Percentiles rank a stretch among this genome's conserved stretches.
Evolutionary conservation across 495 filamentous ascomycete species (phyloP).

Genomic region (Bombardia bombarda): DNA sequence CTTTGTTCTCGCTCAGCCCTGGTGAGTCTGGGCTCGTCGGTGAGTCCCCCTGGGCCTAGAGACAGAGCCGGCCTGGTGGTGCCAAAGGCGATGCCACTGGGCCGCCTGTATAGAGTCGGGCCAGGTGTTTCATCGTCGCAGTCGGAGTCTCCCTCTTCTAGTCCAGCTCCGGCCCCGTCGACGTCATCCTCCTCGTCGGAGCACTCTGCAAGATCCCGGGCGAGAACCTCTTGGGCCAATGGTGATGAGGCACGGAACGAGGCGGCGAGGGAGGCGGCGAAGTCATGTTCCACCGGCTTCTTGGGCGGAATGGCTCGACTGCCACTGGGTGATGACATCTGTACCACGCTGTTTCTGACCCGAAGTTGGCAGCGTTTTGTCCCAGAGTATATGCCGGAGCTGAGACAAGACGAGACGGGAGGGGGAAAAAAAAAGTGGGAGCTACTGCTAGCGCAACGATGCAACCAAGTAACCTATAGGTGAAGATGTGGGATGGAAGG

Average conservation of each 20-base stretch:
- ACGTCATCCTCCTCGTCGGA: conserved; percentile 46
- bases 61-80: conserved; percentile 38
- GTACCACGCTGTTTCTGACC: too few relatives aligned
- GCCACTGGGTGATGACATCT: background rate
- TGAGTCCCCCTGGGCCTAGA: conserved; percentile 6
- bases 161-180: background rate
- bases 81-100: conserved; percentile 56
- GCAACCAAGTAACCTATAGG: too few relatives aligned
- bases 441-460: too few relatives aligned
- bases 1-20: conserved; percentile 55
- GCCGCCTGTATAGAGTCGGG: conserved; percentile 66
- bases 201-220: conserved; percentile 57
- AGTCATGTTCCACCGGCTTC: conserved; percentile 1
- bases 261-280: conserved; percentile 15
- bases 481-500: too few relatives aligned
- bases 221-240: conserved; percentile 60
- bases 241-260: conserved; percentile 51
- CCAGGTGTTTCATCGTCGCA: conserved; percentile 39
- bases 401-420: too few relatives aligned
- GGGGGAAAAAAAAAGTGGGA: too few relatives aligned
- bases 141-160: conserved; percentile 15
- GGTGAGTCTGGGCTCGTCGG: conserved; percentile 40
- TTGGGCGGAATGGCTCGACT: background rate
- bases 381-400: too few relatives aligned
- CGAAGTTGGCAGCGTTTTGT: too few relatives aligned